A percentile compares a stretch with the other conserved stretches of the same genome.
phyloP scores from a whole-genome alignment of 352 stramenopile genomes.

The Phytophthora sp. region DNA sequence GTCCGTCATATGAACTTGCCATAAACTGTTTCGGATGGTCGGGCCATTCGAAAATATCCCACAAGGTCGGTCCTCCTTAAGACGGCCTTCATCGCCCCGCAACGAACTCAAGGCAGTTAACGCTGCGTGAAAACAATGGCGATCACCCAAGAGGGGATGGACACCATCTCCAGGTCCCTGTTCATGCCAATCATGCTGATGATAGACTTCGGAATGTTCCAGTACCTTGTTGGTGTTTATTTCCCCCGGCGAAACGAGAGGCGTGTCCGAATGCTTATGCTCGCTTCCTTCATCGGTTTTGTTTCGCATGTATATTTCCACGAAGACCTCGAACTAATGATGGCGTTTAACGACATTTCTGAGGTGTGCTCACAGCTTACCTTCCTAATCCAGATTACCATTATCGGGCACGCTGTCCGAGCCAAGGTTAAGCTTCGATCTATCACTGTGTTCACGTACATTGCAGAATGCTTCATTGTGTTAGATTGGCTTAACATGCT shows the following conservation, averaged over 20 bases:
- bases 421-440: slow-evolving; percentile 28
- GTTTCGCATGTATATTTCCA: slow-evolving; percentile 21
- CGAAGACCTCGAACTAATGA: slow-evolving; percentile 3
- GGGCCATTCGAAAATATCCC: no score
- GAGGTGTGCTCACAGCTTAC: slow-evolving; percentile 31
- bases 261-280: slow-evolving; percentile 14
- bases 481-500: slow-evolving; percentile 5
- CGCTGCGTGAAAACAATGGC: no score
- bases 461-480: slow-evolving; percentile 17
- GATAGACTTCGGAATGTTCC: slow-evolving; percentile 17
- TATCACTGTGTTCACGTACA: slow-evolving; percentile 9
- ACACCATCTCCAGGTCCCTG: slow-evolving; percentile 2
- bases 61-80: no score
- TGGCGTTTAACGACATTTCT: slow-evolving; percentile 33
- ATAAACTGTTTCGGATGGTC: no score
- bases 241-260: slow-evolving; percentile 13
- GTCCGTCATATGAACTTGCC: no score
- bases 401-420: slow-evolving; percentile 32
- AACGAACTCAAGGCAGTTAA: no score
- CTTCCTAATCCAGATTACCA: slow-evolving; percentile 42
- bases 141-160: slow-evolving; percentile 10
- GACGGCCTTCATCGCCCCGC: no score
- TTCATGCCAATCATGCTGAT: slow-evolving; percentile 22
- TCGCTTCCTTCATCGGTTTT: slow-evolving; percentile 28
- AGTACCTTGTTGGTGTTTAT: slow-evolving; percentile 20